phyloP scores from a whole-genome alignment of 2,329 filamentous ascomycete species.

The Aaosphaeria arxii region DNA sequence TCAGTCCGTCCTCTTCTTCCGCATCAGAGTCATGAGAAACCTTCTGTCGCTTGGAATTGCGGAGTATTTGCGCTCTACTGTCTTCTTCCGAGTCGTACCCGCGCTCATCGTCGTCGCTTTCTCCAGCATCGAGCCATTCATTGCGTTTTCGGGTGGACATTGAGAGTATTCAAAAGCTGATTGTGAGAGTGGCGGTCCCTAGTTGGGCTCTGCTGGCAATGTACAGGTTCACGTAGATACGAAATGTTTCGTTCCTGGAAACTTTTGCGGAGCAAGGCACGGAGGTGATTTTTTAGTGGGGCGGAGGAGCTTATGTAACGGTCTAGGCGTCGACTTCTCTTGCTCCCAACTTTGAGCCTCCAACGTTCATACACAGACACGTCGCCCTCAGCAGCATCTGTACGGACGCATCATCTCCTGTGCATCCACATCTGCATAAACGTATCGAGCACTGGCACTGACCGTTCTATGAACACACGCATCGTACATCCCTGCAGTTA shows the following conservation, averaged over 20 bases:
- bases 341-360: background rate
- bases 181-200: background rate
- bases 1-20: constrained; percentile 3
- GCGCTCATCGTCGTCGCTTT: constrained; percentile 42
- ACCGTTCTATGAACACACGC: no score
- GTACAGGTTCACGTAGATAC: no score
- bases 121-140: constrained; percentile 60
- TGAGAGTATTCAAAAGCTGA: background rate
- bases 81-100: constrained; percentile 69
- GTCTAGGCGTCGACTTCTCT: background rate
- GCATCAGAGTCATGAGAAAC: constrained; percentile 43
- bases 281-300: constrained; percentile 9
- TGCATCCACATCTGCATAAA: no score
- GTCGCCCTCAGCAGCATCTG: no score
- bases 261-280: constrained; percentile 20
- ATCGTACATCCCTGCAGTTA: no score
- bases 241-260: background rate
- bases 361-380: no score
- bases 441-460: no score
- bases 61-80: constrained; percentile 57
- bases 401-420: no score
- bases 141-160: constrained; percentile 72
- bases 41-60: constrained; percentile 63
- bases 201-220: background rate
- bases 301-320: background rate